Conservation (phyloP, 768 basidiomycete genomes). For the Lactarius indigo region DNA sequence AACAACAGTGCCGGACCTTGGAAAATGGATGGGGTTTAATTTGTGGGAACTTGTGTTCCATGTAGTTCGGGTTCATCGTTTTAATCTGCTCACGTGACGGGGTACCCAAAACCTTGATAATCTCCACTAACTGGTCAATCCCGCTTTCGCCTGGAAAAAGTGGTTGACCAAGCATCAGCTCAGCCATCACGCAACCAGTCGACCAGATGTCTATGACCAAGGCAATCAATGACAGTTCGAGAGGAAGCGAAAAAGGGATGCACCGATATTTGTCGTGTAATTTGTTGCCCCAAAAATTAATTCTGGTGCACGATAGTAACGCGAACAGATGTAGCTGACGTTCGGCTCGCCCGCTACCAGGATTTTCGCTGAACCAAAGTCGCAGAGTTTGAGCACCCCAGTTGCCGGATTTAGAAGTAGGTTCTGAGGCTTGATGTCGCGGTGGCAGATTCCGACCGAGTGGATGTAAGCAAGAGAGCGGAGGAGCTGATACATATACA, state of each 20-base stretch:
- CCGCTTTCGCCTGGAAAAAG: constrained; percentile 99
- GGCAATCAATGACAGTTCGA: not conserved
- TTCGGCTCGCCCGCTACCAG: constrained; percentile 97
- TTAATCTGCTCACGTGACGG: constrained; percentile 99
- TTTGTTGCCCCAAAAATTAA: constrained; percentile 99
- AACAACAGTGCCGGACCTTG: constrained; percentile 53
- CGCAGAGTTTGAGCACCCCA: constrained; percentile 95
- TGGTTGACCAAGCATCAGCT: constrained; percentile 98
- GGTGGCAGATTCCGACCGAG: constrained; percentile 98
- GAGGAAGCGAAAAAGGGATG: constrained; percentile 31
- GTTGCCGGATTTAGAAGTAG: constrained; percentile 95
- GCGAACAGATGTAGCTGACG: constrained; percentile 98
- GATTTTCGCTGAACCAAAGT: constrained; percentile 99
- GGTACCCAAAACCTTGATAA: constrained; percentile 99
- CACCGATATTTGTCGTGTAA: constrained; percentile 99
- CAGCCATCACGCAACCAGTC: constrained; percentile 99
- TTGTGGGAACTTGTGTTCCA: constrained; percentile 99
- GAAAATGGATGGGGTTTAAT: constrained; percentile 99
- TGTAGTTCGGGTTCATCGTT: constrained; percentile 99
- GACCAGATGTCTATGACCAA: constrained; percentile 87
- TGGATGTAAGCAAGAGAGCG: constrained; percentile 99
- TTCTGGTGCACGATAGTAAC: constrained; percentile 99
- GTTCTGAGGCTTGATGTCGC: constrained; percentile 99
- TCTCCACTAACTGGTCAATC: constrained; percentile 98
- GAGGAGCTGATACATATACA: constrained; percentile 99